Conservation (phyloP, 1,139 yeast genomes). For the Diutina pseudorugosa region DNA sequence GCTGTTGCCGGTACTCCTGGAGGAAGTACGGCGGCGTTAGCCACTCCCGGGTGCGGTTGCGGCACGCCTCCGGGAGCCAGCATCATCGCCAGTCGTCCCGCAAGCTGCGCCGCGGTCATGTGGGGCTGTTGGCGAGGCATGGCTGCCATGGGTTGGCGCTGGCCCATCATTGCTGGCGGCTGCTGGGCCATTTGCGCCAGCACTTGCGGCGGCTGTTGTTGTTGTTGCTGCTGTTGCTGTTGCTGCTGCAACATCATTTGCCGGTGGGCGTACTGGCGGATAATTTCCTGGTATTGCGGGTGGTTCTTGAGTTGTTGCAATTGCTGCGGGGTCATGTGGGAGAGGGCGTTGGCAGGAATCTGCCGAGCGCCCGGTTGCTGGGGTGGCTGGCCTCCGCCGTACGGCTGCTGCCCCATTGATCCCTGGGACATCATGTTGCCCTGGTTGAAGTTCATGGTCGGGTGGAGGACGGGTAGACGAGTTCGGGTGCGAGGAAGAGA, state of each 20-base stretch:
- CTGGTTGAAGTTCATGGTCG: neutral
- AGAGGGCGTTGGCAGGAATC: neutral
- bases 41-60: neutral
- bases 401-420: neutral
- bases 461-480: neutral
- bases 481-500: neutral
- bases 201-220: constrained; percentile 11
- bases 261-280: constrained; percentile 25
- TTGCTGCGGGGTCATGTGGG: constrained; percentile 22
- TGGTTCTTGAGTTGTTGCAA: constrained; percentile 36
- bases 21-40: neutral
- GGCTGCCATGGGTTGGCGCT: neutral
- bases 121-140: neutral
- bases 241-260: constrained; percentile 23
- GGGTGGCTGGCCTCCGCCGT: neutral
- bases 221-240: constrained; percentile 13
- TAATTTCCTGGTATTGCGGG: constrained; percentile 31
- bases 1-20: neutral
- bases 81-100: neutral
- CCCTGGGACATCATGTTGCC: constrained; percentile 3
- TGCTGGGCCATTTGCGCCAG: constrained; percentile 8
- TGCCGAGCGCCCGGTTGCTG: neutral
- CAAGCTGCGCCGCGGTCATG: neutral
- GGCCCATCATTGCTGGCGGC: constrained; percentile 4
- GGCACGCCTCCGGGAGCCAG: neutral